Base-by-base conservation (phyloP, 2,329 filamentous ascomycete genomes). In the Fonsecaea pedrosoi region DNA sequence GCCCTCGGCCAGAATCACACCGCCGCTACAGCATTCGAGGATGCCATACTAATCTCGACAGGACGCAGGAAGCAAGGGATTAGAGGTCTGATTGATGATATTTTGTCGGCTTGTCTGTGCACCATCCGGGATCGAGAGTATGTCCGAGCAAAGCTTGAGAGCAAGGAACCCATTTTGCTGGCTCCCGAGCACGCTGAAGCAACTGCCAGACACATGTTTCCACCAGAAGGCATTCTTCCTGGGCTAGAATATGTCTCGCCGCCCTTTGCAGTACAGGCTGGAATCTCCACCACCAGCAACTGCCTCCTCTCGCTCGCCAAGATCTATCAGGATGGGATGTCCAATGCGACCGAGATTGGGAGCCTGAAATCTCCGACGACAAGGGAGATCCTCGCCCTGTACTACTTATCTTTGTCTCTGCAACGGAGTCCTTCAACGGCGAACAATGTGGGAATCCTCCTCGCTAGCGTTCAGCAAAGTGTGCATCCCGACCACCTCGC, bases 371-470 rank as follows among this genome's bases (percentile, higher is more conserved):
- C 89, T 2, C 89, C 90, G 54, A 91, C 92, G 1, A 92, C 98
- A 30, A 89, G 92, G 50, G 95, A 99, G 74, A 98, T 99, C 42
- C 81, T 99, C 40, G 92, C 94, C 1, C 85, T 99, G 12, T 99
- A 99, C 77, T 99, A 99, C 75, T 84, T 99, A 2, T 99, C 95
- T 0, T 82, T 99, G 2, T 96, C 95, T 0, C 84, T 99, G 2
- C 95, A 97, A 70, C 94, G 95, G 56, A 98, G 95, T 74, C 95
- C 95, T 1, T 99, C 95, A 0, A 99, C 95, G 0, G 95, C 95
- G 0, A 99, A 99, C 77, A 99, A 99, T 76, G 94, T 99, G 12
- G 95, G 95, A 2, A 99, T 99, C 63, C 84, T 99, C 34, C 87
- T 99, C n/a, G 95, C 95, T 4, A 92, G 95, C 64, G 91, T 98